Evolutionary conservation across 2,329 filamentous ascomycete genomes (phyloP), one percentile per base, ranked within the genome.

Genomic region (Aureobasidium sp.): DNA sequence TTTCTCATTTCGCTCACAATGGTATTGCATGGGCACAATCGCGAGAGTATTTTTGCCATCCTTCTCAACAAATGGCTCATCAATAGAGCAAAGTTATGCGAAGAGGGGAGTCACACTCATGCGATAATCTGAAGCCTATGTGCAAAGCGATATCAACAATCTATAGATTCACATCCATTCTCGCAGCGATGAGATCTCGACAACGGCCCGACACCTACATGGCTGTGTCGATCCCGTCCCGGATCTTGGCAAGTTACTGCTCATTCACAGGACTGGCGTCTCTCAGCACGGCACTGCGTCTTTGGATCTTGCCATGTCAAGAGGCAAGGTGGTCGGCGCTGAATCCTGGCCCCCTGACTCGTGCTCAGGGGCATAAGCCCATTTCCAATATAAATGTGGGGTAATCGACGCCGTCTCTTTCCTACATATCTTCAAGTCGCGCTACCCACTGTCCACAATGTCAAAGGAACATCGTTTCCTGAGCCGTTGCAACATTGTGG

Each of bases 321-420:
- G 79, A 13, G 65, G 63, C 34, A 49, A 42, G 27, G 50, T 29
- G 30, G 44, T 49, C 55, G 55, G 44, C n/a, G 34, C 55, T 27
- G 61, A 62, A 32, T 21, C 32, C 7, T 55, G 37, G 6, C 58
- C 63, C 13, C 52, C 52, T 13, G 61, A 62, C 47, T 47, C 36
- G n/a, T 58, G 60, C 27, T 61, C 52, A 49, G 63, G 57, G 52
- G 60, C 67, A 67, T 79, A 81, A 4, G 71, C 72, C 57, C 72
- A 70, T 65, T 76, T 78, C 81, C 81, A 84, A 37, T 81, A 68
- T 78, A 67, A 76, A 68, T 58, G 73, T 76, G 65, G 78, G 77
- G 68, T 82, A 76, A 32, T 75, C 69, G 15, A 62, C 49, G 36
- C 57, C 59, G 37, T 58, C 45, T 49, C 52, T 49, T 41, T 49